phyloP scores from a whole-genome alignment of 441 rosid genomes.

The Populus hybrid region DNA sequence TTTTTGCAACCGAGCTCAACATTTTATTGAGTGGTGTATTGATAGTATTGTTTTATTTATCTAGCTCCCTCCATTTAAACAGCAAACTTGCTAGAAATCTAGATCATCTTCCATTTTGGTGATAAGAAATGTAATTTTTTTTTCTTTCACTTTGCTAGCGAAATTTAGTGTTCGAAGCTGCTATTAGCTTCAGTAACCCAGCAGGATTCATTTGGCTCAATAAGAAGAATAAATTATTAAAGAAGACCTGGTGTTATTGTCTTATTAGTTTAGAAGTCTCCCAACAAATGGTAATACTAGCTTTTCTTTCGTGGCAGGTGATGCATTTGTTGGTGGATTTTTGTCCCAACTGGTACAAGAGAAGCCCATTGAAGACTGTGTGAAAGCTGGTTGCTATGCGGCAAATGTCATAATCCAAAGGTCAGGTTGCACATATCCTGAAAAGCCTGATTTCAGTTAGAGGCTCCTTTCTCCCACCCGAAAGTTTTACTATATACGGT shows the following conservation, averaged over 20 bases:
- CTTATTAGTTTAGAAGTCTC: not conserved
- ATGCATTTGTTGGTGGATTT: conserved; percentile 96
- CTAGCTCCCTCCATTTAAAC: not conserved
- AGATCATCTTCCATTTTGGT: not conserved
- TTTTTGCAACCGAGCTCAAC: not conserved
- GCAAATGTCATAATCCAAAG: conserved; percentile 86
- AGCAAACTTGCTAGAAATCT: not conserved
- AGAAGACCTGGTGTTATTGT: not conserved
- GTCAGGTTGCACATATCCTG: conserved; percentile 89
- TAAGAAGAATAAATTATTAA: no score
- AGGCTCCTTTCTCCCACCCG: not conserved
- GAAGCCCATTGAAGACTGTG: conserved; percentile 71
- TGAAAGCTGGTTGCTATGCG: conserved; percentile 81
- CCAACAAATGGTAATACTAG: not conserved
- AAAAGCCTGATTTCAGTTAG: conserved; percentile 49
- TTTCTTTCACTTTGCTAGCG: no score
- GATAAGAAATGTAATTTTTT: not conserved
- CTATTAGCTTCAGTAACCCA: not conserved
- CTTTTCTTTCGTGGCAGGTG: conserved; percentile 42
- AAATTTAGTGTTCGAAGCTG: not conserved
- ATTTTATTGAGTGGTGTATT: not conserved
- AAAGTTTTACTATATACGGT: no score
- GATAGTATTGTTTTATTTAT: not conserved
- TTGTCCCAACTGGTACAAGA: conserved; percentile 72
- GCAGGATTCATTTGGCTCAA: not conserved